Evolutionary conservation across 1,284 basidiomycete species (phyloP).

Genomic region (Ustilago esculenta): DNA sequence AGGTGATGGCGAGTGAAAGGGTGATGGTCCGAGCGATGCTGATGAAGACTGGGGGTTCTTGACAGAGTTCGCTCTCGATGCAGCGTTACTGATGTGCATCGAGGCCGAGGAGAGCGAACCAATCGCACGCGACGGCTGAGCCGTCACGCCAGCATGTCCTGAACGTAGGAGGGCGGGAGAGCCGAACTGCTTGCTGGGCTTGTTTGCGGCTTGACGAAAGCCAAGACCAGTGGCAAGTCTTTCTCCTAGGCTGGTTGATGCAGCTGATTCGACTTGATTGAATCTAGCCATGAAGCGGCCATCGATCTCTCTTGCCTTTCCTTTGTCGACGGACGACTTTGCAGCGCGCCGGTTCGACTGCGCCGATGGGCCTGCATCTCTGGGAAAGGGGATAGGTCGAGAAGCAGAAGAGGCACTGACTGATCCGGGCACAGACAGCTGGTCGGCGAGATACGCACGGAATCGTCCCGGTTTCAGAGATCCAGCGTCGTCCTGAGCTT

Average conservation of each 20-base stretch:
- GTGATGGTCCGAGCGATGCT: conserved; percentile 25
- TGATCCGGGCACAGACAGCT: conserved; percentile 15
- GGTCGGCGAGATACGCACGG: conserved; percentile 46
- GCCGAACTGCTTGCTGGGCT: conserved; percentile 1
- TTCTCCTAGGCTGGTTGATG: conserved; percentile 32
- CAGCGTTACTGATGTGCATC: not conserved
- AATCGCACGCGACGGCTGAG: conserved; percentile 9
- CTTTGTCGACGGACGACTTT: conserved; percentile 20
- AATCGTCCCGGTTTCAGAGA: conserved; percentile 50
- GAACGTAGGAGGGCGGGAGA: conserved; percentile 7
- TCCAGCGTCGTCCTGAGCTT: conserved; percentile 46
- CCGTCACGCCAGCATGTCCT: not conserved
- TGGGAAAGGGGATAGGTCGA: conserved; percentile 31
- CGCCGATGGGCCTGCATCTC: conserved; percentile 8
- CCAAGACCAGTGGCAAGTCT: conserved; percentile 32
- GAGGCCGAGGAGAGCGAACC: conserved; percentile 19
- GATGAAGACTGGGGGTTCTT: conserved; percentile 5
- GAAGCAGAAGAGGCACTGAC: conserved; percentile 6
- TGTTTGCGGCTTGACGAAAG: conserved; percentile 25
- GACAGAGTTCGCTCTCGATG: not conserved
- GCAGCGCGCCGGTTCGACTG: conserved; percentile 5
- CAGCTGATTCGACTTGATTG: conserved; percentile 10
- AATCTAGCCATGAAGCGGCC: conserved; percentile 30
- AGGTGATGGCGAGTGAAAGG: conserved; percentile 29
- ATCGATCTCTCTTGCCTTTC: conserved; percentile 26